Percentiles rank a stretch among this genome's conserved stretches.
Conservation (phyloP, 768 basidiomycete species). For the Pulveroboletus ravenelii region DNA sequence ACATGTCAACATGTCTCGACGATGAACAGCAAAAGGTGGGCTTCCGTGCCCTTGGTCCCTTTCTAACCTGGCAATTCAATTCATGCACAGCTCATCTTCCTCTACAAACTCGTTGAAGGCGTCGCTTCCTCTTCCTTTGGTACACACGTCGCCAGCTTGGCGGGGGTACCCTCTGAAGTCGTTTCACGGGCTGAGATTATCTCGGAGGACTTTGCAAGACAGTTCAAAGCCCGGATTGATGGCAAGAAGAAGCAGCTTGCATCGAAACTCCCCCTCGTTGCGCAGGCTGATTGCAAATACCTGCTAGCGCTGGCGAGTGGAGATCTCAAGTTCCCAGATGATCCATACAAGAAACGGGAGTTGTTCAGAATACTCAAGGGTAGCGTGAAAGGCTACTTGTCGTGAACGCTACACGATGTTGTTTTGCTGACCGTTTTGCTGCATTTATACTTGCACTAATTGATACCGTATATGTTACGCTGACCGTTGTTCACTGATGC, state of each 20-base stretch:
- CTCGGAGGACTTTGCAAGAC: constrained; percentile 79
- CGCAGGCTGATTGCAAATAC: constrained; percentile 89
- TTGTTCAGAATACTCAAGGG: constrained; percentile 51
- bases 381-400: constrained; percentile 30
- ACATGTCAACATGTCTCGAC: constrained; percentile 93
- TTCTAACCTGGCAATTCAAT: neutral
- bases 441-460: constrained; percentile 7
- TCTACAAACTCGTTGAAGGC: constrained; percentile 90
- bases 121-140: constrained; percentile 88
- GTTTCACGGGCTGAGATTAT: constrained; percentile 86
- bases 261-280: constrained; percentile 65
- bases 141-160: constrained; percentile 91
- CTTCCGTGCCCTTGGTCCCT: neutral
- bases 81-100: constrained; percentile 68
- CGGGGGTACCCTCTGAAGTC: constrained; percentile 82
- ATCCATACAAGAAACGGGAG: constrained; percentile 48
- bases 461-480: constrained; percentile 1
- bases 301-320: constrained; percentile 61
- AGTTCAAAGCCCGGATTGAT: constrained; percentile 80
- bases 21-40: constrained; percentile 84
- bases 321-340: constrained; percentile 45
- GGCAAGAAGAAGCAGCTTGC: constrained; percentile 48
- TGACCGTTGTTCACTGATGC: neutral
- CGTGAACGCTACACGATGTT: constrained; percentile 5
- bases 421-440: constrained; percentile 5